phyloP scores from a whole-genome alignment of 345 rosid genomes.

The Hibiscus trionum region DNA sequence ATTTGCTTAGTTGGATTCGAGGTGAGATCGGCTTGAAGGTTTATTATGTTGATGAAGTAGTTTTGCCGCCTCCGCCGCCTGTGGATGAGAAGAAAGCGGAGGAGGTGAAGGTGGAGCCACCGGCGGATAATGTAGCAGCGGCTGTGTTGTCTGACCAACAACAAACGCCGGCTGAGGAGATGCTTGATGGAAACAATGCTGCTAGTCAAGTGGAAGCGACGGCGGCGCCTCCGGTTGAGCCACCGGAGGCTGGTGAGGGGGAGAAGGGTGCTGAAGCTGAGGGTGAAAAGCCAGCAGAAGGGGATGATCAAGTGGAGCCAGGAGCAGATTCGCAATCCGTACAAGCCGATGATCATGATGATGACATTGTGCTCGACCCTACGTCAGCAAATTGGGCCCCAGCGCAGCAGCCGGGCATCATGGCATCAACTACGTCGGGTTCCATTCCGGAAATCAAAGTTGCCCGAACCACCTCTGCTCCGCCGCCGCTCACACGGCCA shows the following conservation, averaged over 20 bases:
- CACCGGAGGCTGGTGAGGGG: neutral
- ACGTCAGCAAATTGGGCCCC: conserved; percentile 21
- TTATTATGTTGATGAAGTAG: conserved; percentile 46
- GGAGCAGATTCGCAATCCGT: neutral
- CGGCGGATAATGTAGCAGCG: conserved; percentile 10
- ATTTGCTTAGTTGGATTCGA: conserved; percentile 44
- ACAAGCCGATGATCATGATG: conserved; percentile 11
- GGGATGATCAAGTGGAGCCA: conserved; percentile 11
- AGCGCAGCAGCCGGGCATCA: conserved; percentile 29
- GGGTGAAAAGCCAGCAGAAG: conserved; percentile 24
- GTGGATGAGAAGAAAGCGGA: conserved; percentile 20
- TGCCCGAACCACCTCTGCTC: conserved; percentile 26
- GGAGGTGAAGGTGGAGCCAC: conserved; percentile 16
- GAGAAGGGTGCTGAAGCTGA: conserved; percentile 13
- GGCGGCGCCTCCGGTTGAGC: neutral
- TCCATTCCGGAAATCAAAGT: conserved; percentile 42
- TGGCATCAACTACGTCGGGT: conserved; percentile 35
- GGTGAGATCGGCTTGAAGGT: conserved; percentile 78
- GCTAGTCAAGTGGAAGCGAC: neutral
- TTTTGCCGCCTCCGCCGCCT: conserved; percentile 15
- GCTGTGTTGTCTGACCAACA: conserved; percentile 8
- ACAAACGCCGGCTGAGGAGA: neutral
- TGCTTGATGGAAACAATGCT: neutral
- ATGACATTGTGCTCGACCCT: conserved; percentile 26
- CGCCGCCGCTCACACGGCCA: conserved; percentile 43